Evolutionary conservation across 164 flowering plant species (phyloP).

Genomic region (Macadamia integrifolia): DNA sequence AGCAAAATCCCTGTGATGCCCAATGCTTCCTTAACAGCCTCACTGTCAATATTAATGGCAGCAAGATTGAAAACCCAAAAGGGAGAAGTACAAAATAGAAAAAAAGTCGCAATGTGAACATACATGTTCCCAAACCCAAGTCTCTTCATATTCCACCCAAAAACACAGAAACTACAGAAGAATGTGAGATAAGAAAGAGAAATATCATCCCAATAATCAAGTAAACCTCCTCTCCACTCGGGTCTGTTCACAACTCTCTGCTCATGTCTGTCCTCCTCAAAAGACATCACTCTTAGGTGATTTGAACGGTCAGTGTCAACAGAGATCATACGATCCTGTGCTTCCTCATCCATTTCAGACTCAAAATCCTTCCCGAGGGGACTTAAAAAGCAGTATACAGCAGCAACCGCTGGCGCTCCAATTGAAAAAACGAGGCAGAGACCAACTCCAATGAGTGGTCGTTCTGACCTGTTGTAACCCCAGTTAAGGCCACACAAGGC

Average conservation of each 20-base stretch:
- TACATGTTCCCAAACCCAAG: constrained; percentile 97
- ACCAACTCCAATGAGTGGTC: constrained; percentile 85
- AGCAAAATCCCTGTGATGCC: constrained; percentile 63
- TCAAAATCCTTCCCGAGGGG: constrained; percentile 86
- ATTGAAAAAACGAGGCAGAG: constrained; percentile 69
- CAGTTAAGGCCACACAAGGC: constrained; percentile 75
- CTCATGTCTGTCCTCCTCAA: constrained; percentile 60
- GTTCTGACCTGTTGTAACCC: constrained; percentile 73
- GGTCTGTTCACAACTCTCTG: constrained; percentile 39
- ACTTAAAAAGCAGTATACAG: constrained; percentile 60
- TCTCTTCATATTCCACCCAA: constrained; percentile 99
- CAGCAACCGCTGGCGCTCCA: constrained; percentile 79
- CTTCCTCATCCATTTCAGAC: constrained; percentile 50
- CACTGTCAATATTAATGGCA: constrained; percentile 66
- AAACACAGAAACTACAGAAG: constrained; percentile 83
- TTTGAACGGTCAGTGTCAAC: constrained; percentile 10
- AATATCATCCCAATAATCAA: constrained; percentile 86
- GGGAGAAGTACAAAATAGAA: constrained; percentile 82
- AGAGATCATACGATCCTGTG: constrained; percentile 24
- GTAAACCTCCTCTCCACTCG: constrained; percentile 79
- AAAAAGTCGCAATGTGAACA: constrained; percentile 85
- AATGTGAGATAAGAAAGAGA: constrained; percentile 73
- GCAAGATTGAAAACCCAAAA: constrained; percentile 87
- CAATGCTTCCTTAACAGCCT: constrained; percentile 47
- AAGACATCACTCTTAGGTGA: constrained; percentile 24